phyloP scores from a whole-genome alignment of 257 asterid species.

The Penstemon davidsonii region DNA sequence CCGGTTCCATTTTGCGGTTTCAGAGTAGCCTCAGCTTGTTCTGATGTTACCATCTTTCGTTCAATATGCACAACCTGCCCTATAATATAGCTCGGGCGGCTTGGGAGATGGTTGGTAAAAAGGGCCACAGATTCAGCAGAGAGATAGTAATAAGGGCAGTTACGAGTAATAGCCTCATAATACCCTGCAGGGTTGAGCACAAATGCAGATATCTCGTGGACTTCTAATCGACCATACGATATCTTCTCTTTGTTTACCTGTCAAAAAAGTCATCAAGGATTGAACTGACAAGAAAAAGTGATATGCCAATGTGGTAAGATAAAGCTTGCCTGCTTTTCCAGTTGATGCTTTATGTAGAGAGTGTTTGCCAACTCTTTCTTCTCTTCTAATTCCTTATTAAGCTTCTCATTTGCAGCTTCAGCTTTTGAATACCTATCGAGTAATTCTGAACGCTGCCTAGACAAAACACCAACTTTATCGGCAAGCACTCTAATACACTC shows the following conservation, averaged over 20 bases:
- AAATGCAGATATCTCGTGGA: slow-evolving; percentile 89
- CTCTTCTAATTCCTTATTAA: slow-evolving; percentile 75
- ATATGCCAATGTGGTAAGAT: background rate
- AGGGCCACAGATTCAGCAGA: slow-evolving; percentile 90
- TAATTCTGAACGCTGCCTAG: slow-evolving; percentile 69
- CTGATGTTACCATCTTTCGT: slow-evolving; percentile 50
- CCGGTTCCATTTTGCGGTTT: slow-evolving; percentile 46
- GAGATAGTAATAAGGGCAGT: slow-evolving; percentile 70
- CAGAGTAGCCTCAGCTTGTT: slow-evolving; percentile 17
- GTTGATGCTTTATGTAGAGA: slow-evolving; percentile 81
- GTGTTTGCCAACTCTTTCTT: slow-evolving; percentile 75
- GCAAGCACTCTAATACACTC: slow-evolving; percentile 83
- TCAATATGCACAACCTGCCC: slow-evolving; percentile 97
- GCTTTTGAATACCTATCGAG: slow-evolving; percentile 70
- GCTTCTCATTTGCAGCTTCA: slow-evolving; percentile 67
- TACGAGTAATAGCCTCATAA: slow-evolving; percentile 85
- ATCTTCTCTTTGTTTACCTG: slow-evolving; percentile 96
- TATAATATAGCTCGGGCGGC: slow-evolving; percentile 63
- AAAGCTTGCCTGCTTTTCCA: slow-evolving; percentile 77
- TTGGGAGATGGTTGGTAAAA: slow-evolving; percentile 71
- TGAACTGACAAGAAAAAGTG: background rate
- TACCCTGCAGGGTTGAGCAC: slow-evolving; percentile 73
- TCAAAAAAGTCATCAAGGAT: background rate
- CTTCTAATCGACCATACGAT: slow-evolving; percentile 77
- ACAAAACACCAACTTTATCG: slow-evolving; percentile 69